phyloP scores from a whole-genome alignment of 1,284 basidiomycete species.

The Lentinula novae-zelandiae region DNA sequence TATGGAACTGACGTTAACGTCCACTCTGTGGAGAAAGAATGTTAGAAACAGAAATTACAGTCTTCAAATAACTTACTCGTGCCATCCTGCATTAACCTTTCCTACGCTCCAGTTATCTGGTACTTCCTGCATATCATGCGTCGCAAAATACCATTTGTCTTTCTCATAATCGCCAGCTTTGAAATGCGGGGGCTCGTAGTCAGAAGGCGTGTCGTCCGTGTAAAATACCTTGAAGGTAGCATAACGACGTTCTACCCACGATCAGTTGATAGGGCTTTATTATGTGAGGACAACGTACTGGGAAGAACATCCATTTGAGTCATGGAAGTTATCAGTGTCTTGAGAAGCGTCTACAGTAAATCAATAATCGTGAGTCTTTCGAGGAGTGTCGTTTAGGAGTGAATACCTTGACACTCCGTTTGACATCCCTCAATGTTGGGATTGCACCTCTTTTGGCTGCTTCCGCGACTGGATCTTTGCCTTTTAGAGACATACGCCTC shows the following conservation, averaged over 20 bases:
- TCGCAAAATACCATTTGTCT: slow-evolving; percentile 75
- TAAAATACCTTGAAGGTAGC: slow-evolving; percentile 85
- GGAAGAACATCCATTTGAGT: slow-evolving; percentile 76
- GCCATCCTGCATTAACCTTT: slow-evolving; percentile 63
- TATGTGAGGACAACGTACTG: slow-evolving; percentile 39
- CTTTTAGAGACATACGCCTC: slow-evolving; percentile 45
- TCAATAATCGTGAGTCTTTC: background rate
- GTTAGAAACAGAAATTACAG: background rate
- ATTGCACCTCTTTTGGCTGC: slow-evolving; percentile 52
- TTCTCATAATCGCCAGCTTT: slow-evolving; percentile 60
- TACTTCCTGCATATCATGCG: slow-evolving; percentile 61
- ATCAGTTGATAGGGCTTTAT: too few species aligned
- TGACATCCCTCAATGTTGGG: slow-evolving; percentile 70
- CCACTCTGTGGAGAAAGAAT: slow-evolving; percentile 41
- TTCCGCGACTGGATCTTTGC: slow-evolving; percentile 41
- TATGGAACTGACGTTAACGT: slow-evolving; percentile 66
- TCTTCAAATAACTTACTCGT: slow-evolving; percentile 45
- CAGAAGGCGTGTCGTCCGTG: slow-evolving; percentile 65
- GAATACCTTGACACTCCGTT: slow-evolving; percentile 64
- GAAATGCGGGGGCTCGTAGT: slow-evolving; percentile 78
- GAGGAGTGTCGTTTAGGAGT: background rate
- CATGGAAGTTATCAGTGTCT: slow-evolving; percentile 70
- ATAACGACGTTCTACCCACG: slow-evolving; percentile 60
- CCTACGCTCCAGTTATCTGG: slow-evolving; percentile 72
- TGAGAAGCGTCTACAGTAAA: slow-evolving; percentile 52